These are phyloP conservation scores for Solanum habrochaites DNA, from an alignment of 257 asterid species.

Conservation along the genomic window DNA sequence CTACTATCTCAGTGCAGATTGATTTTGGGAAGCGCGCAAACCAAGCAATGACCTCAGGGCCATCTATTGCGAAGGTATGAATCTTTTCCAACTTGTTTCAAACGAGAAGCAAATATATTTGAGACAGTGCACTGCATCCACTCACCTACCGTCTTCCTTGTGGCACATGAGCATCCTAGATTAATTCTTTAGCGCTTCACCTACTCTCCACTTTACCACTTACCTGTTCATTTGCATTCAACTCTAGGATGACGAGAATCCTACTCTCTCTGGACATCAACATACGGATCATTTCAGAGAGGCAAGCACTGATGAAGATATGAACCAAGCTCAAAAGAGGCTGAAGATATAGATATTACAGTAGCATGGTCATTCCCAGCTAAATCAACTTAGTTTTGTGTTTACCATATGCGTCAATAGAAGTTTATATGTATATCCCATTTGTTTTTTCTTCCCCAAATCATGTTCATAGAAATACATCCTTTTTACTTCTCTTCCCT, in stretches of 20 bases:
- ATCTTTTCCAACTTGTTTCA: background rate
- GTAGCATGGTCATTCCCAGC: background rate
- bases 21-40: slow-evolving; percentile 72
- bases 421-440: background rate
- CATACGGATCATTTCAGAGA: slow-evolving; percentile 31
- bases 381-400: background rate
- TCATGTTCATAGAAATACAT: background rate
- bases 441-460: background rate
- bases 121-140: background rate
- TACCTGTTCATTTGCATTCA: background rate
- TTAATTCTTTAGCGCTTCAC: background rate
- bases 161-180: background rate
- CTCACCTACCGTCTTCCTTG: background rate
- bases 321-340: slow-evolving; percentile 55
- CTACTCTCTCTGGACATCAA: slow-evolving; percentile 31
- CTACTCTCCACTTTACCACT: background rate
- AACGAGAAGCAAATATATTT: background rate
- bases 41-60: slow-evolving; percentile 26
- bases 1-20: slow-evolving; percentile 76
- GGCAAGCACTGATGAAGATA: slow-evolving; percentile 22
- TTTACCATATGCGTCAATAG: background rate
- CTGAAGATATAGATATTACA: slow-evolving; percentile 25
- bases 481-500: background rate
- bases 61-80: slow-evolving; percentile 31
- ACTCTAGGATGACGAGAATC: slow-evolving; percentile 6